Base-by-base conservation (phyloP, 2,329 filamentous ascomycete species). In the Sporothrix inflata region DNA sequence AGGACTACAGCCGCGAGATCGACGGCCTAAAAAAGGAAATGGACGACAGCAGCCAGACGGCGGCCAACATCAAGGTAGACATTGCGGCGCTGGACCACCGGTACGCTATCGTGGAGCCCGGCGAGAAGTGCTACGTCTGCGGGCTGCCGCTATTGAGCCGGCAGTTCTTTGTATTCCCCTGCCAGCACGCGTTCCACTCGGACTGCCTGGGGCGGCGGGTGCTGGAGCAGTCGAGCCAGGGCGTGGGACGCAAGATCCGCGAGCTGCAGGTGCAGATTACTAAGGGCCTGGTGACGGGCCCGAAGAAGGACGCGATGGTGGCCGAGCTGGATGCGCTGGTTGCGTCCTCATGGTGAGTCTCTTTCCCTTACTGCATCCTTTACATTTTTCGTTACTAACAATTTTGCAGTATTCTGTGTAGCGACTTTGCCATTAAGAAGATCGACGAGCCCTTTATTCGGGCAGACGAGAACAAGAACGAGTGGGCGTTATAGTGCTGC, bases 111-210 rank as follows among this genome's bases (percentile, higher is more conserved):
- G 96, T 99, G 7, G 94, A 98, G 79, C 95, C 96, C 0, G 96
- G 96, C 0, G 96, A 99, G 84, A 91, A 93, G 79, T 99, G 96
- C 81, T 97, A 95, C 83, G 89, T 92, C 1, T 99, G 96, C 79
- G 89, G 90, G 0, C 82, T 98, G 71, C 96, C 96, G 11, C 83
- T 99, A 70, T 86, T 99, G 19, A 94, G 92, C 78, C 85, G 94
- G 70, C 94, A 98, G 78, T 99, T 99, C 82, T 99, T 98, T 77
- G 96, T 99, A 21, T 99, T 99, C 76, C 96, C 96, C 0, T 99
- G 96, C 81, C 96, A 99, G 84, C 96, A 99, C 82, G 93, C 94
- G 3, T 99, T 99, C 79, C 96, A 99, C 81, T 95, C 93, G 55
- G 96, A 99, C 79, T 99, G 96, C 80, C 83, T 99, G 66, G 95